Base-by-base conservation (phyloP, 2,329 filamentous ascomycete species). In the Fusarium xylarioides region DNA sequence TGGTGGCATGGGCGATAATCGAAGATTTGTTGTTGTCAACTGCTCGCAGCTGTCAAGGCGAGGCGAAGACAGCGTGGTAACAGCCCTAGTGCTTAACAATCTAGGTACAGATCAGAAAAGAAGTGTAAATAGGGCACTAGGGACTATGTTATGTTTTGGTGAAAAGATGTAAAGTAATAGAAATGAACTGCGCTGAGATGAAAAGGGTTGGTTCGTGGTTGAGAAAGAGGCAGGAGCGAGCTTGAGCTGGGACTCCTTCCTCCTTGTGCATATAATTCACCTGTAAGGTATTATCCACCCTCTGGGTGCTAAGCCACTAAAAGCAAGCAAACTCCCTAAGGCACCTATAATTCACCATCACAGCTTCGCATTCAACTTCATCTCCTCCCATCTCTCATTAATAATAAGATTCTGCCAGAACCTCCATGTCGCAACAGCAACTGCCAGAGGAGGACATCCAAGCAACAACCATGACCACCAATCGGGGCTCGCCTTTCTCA, bases 391-490 rank as follows among this genome's bases (percentile, higher is more conserved):
- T 67, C 85, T 85, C 80, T 85, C 88, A 82, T 94, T 93, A 74
- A 91, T 90, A 77, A 85, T 87, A 79, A 89, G 87, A 82, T 95
- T 96, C 79, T 90, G 86, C 83, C 91, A 91, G 80, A 94, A 90
- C 75, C 89, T 91, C 91, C 91, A 95, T 34, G 89, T 82, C 0
- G 91, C 93, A 64, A 91, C 87, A 16, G 87, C 83, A 26, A 91
- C 87, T 2, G 92, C 95, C 73, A 97, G 77, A 44, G 95, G 94
- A 72, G 95, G 95, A 79, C 88, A 92, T 43, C 91, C 82, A 73
- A 91, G 83, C 70, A 91, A 79, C 73, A 92, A 65, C 88, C 90
- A 92, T n/a, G 90, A 90, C 95, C 96, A 98, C 94, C 94, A 97
- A 70, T 84, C 82, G 11, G 94, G 93, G 80, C 92, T 96, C 23